A percentile compares a stretch with the other conserved stretches of the same genome.
Evolutionary conservation across 2,329 filamentous ascomycete genomes (phyloP).

Genomic region (Botrytis cinerea): DNA sequence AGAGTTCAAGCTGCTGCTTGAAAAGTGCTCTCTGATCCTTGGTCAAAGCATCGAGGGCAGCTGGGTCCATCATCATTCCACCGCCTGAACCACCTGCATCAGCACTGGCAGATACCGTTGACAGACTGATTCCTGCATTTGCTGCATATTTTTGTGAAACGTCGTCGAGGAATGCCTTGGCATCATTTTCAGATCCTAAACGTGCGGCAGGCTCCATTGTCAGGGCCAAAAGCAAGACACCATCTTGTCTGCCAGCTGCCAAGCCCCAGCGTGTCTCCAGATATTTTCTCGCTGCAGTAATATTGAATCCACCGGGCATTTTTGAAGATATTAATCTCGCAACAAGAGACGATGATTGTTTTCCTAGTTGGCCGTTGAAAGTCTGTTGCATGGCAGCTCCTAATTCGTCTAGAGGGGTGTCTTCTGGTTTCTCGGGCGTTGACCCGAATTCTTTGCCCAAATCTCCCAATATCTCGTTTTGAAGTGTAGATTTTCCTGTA

Average conservation of each 20-base stretch:
- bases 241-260: conserved; percentile 83
- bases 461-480: conserved; percentile 98
- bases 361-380: conserved; percentile 98
- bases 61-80: conserved; percentile 99
- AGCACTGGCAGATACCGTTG: conserved; percentile 73
- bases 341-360: conserved; percentile 90
- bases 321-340: conserved; percentile 96
- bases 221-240: conserved; percentile 81
- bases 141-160: conserved; percentile 87
- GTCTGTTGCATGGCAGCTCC: conserved; percentile 94
- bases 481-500: conserved; percentile 92
- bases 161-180: conserved; percentile 88
- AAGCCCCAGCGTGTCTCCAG: conserved; percentile 93
- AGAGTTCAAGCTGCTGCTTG: conserved; percentile 96
- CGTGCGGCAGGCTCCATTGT: conserved; percentile 91
- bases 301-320: conserved; percentile 99
- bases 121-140: conserved; percentile 79
- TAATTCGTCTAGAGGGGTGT: conserved; percentile 92
- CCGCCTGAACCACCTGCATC: conserved; percentile 67
- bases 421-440: conserved; percentile 97
- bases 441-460: conserved; percentile 98
- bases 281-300: conserved; percentile 93
- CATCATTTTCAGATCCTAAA: conserved; percentile 85
- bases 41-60: conserved; percentile 92
- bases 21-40: conserved; percentile 95